A percentile compares a stretch with the other conserved stretches of the same genome.
These are phyloP conservation scores for Kregervanrija delftensis DNA, from an alignment of 805 yeast species.

Conservation along the genomic window DNA sequence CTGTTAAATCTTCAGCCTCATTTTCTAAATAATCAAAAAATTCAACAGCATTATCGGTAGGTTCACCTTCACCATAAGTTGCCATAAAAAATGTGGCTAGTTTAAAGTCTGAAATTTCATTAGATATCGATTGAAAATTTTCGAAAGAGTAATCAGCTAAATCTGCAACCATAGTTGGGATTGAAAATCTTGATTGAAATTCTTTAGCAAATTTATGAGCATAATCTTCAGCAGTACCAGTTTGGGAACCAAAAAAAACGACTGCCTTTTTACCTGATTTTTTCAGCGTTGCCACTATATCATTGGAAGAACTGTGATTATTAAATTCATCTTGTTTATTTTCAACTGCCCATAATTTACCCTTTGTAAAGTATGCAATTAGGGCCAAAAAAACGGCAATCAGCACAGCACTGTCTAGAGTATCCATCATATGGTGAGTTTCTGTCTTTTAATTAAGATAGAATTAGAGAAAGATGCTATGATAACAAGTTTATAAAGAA, in stretches of 20 bases:
- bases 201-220: constrained; percentile 89
- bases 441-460: neutral
- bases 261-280: constrained; percentile 66
- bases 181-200: constrained; percentile 70
- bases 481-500: too few relatives aligned
- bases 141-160: constrained; percentile 85
- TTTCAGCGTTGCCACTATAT: constrained; percentile 50
- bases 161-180: constrained; percentile 80
- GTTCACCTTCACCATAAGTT: constrained; percentile 98
- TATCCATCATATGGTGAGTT: constrained; percentile 52
- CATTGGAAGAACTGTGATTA: constrained; percentile 38
- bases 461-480: too few relatives aligned
- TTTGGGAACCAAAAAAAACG: constrained; percentile 89
- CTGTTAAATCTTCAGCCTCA: constrained; percentile 47
- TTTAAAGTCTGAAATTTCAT: constrained; percentile 48
- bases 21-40: constrained; percentile 66
- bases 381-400: constrained; percentile 60
- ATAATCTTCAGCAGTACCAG: constrained; percentile 98
- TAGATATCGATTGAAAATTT: constrained; percentile 56
- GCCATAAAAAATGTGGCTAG: constrained; percentile 65
- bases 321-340: constrained; percentile 22
- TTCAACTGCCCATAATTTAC: constrained; percentile 39
- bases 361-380: constrained; percentile 61
- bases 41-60: constrained; percentile 87
- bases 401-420: constrained; percentile 64